Base-by-base conservation (phyloP, 2,329 filamentous ascomycete genomes). In the Hymenoscyphus albidus region DNA sequence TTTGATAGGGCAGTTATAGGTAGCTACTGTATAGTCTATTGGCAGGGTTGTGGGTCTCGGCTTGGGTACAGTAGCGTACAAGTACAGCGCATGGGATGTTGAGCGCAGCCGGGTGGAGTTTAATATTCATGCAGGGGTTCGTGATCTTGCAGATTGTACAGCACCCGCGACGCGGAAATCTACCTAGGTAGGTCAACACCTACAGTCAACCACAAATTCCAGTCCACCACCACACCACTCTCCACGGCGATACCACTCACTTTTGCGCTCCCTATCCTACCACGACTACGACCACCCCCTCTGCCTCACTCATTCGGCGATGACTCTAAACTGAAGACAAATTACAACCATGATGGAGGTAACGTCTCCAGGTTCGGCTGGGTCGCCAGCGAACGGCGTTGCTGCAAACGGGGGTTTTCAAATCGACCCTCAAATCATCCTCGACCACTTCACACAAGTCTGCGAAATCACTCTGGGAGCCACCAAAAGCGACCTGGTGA, bases 381-480 rank as follows among this genome's bases (percentile, higher is more conserved):
- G 72, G 44, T 58, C 65, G 35, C 74, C 76, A 61, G 73, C 73
- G 55, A 64, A 72, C 62, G 56, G 65, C 62, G 68, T 70, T 57
- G 68, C 69, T 64, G 60, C 71, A 58, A 56, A 40, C 39, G 64
- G 57, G 40, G 63, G 82, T 58, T 84, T 86, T 70, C 79, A 81
- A 67, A 79, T 91, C 75, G 90, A 93, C 73, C 86, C 90, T n/a
- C 81, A 80, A 69, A 80, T 85, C 70, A 82, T 93, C 61, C 82
- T 93, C 69, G 87, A 93, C 65, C 88, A 94, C 77, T 81, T 94
- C 67, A 83, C 83, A 48, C 83, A 86, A 65, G 85, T 93, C 65
- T 85, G 92, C 70, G 84, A 88, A 76, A 85, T 91, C 64, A 89
- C 89, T 69, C 83, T 94, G 58, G 91, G 91, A 70, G 90, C 91